These are phyloP conservation scores for Beauveria rudraprayagi DNA, from an alignment of 2,329 filamentous ascomycete genomes.

Conservation along the genomic window DNA sequence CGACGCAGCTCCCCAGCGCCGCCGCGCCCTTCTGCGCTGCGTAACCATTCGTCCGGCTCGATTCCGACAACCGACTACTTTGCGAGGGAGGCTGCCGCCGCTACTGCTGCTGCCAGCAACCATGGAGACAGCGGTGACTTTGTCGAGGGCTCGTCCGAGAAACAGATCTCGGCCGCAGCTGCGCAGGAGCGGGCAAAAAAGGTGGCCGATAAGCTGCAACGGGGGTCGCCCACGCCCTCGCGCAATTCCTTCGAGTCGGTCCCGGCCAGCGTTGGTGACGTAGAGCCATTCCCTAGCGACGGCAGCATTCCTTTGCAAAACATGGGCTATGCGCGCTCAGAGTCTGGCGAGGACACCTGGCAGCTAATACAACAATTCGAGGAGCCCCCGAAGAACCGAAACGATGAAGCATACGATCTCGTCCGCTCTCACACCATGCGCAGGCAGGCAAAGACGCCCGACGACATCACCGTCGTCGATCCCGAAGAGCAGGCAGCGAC, in stretches of 20 bases:
- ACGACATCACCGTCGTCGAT: constrained; percentile 16
- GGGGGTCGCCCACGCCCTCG: constrained; percentile 27
- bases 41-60: constrained; percentile 11
- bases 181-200: constrained; percentile 35
- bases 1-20: constrained; percentile 9
- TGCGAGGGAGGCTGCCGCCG: constrained; percentile 10
- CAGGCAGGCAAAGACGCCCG: constrained; percentile 3
- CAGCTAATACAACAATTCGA: constrained; percentile 11
- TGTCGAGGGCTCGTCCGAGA: constrained; percentile 12
- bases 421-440: constrained; percentile 32
- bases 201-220: constrained; percentile 32
- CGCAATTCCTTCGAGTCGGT: constrained; percentile 29
- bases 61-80: constrained; percentile 10
- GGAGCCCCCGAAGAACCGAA: constrained; percentile 18
- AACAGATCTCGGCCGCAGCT: constrained; percentile 28
- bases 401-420: constrained; percentile 33
- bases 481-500: constrained; percentile 11
- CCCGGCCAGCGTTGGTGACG: constrained; percentile 19
- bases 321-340: constrained; percentile 15
- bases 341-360: constrained; percentile 12
- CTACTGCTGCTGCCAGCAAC: constrained; percentile 8
- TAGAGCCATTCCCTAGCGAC: constrained; percentile 18
- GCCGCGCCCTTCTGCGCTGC: constrained; percentile 10
- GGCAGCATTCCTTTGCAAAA: constrained; percentile 26
- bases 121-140: background rate